Evolutionary conservation across 2,329 filamentous ascomycete species (phyloP), one percentile per base, ranked within the genome.

Genomic region (Aaosphaeria pasadenensis): DNA sequence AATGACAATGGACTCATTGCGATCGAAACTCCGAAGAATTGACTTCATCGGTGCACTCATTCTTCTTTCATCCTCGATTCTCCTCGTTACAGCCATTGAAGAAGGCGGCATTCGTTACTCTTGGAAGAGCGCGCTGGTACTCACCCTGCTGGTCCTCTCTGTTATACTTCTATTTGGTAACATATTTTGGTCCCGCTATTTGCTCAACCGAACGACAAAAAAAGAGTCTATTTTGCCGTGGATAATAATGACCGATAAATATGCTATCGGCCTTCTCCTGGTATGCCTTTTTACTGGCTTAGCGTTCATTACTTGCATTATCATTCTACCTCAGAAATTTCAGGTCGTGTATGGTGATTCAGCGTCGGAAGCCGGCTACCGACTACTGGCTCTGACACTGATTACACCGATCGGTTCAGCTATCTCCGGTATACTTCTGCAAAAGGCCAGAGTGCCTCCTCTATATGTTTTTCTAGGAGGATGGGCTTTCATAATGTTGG

Each of bases 301-400:
- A 5, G 45, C 7, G 6, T 47, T 47, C 32, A 41, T 43, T 9
- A 43, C 39, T 30, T 33, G 35, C 17, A 47, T 47, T 39, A 32
- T 47, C 31, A 33, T 47, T 32, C 45, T 47, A 11, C 45, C 45
- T 5, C 45, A 43, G 32, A 39, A 47, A 11, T 47, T 30, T 24
- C 45, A 47, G 29, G 45, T 47, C 5, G 45, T 47, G 24, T 47
- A 24, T 32, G 30, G 30, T 35, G 45, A 47, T 31, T 43, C 30
- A 28, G 39, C 45, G 29, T 17, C 45, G 17, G 43, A 5, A 39
- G 30, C 45, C n/a, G 45, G 45, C n/a, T 47, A 43, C 40, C 45
- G 40, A 29, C 45, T 47, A 5, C 45, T 47, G 5, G 41, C 11
- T 17, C 11, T 35, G 32, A 35, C 32, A 7, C 32, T 35, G 7